Conservation (phyloP, 305 asterid genomes). For the Ajuga reptans region DNA sequence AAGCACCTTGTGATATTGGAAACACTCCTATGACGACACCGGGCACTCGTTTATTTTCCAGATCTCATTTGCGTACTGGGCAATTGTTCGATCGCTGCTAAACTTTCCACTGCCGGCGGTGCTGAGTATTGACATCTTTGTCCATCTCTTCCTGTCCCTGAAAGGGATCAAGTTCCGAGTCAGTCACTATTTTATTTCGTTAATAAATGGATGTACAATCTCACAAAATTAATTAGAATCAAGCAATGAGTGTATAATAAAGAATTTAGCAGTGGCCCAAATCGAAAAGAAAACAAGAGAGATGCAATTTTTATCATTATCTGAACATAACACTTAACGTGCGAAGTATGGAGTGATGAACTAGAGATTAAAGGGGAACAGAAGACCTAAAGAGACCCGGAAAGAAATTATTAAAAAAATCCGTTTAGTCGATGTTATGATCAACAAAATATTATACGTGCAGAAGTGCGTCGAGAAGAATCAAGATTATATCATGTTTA, state of each 20-base stretch:
- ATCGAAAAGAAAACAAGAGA: too few species aligned
- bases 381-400: too few species aligned
- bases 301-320: too few species aligned
- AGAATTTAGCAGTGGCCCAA: background rate
- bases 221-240: background rate
- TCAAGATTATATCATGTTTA: background rate
- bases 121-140: constrained; percentile 88
- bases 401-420: too few species aligned
- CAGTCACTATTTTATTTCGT: background rate
- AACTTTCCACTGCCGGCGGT: constrained; percentile 93
- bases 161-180: constrained; percentile 1
- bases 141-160: constrained; percentile 97
- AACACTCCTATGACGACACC: constrained; percentile 27
- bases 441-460: background rate
- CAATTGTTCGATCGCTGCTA: constrained; percentile 92
- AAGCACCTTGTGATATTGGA: background rate
- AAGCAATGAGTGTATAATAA: background rate
- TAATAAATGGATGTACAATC: background rate
- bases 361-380: too few species aligned
- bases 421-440: too few species aligned
- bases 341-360: background rate
- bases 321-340: too few species aligned
- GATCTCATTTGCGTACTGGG: constrained; percentile 84
- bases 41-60: constrained; percentile 69
- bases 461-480: background rate